These are phyloP conservation scores for Grigorovia humatica DNA, from an alignment of 805 yeast genomes.

Conservation along the genomic window DNA sequence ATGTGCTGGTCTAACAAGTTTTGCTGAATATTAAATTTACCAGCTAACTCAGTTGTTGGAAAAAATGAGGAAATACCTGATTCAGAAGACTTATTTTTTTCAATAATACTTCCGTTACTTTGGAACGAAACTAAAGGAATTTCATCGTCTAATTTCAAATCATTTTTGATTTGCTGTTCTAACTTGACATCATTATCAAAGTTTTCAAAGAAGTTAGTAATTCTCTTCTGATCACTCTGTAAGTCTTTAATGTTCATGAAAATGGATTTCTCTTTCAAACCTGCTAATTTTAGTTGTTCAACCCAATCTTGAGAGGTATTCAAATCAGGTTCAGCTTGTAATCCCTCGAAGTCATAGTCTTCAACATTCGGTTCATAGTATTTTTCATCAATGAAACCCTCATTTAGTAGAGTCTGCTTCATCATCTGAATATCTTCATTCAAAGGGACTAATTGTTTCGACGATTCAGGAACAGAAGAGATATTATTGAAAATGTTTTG, in stretches of 20 bases:
- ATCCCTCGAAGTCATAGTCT: slow-evolving; percentile 36
- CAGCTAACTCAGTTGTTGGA: neutral
- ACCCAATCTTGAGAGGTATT: slow-evolving; percentile 54
- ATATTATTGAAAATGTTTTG: neutral
- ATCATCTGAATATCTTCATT: neutral
- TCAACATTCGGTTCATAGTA: slow-evolving; percentile 59
- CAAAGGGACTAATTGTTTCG: neutral
- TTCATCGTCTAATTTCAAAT: slow-evolving; percentile 16
- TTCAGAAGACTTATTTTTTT: slow-evolving; percentile 4
- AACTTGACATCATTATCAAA: slow-evolving; percentile 29
- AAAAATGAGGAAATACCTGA: slow-evolving; percentile 7
- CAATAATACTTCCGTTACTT: slow-evolving; percentile 11
- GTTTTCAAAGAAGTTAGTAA: slow-evolving; percentile 30
- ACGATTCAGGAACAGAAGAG: neutral
- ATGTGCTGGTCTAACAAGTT: slow-evolving; percentile 14
- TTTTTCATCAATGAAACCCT: slow-evolving; percentile 32
- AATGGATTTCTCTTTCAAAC: slow-evolving; percentile 18
- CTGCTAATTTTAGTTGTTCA: slow-evolving; percentile 48
- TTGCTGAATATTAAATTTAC: neutral
- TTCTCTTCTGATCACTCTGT: slow-evolving; percentile 1
- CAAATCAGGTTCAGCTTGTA: slow-evolving; percentile 36
- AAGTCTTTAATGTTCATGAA: slow-evolving; percentile 19
- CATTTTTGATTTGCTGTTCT: slow-evolving; percentile 21
- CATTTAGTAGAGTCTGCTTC: neutral
- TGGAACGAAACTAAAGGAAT: slow-evolving; percentile 18